Evolutionary conservation across 257 asterid genomes (phyloP).

Genomic region (Paraleonurus japonicus): DNA sequence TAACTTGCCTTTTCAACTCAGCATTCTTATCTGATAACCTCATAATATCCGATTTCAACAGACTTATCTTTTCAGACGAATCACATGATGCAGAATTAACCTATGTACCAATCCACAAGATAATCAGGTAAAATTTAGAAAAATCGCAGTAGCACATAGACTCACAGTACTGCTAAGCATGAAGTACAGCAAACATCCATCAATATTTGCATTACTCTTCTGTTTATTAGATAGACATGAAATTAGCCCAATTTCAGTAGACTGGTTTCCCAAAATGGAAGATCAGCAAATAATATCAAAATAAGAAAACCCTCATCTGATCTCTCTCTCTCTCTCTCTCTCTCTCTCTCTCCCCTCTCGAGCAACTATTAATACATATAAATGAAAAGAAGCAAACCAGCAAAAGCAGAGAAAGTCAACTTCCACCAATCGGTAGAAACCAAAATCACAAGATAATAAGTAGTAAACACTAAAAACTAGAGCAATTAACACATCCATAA

Average conservation of each 20-base stretch:
- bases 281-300: neutral
- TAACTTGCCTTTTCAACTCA: conserved; percentile 57
- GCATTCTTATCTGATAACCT: conserved; percentile 47
- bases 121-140: neutral
- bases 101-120: conserved; percentile 35
- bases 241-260: neutral
- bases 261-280: neutral
- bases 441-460: neutral
- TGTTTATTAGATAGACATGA: neutral
- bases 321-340: neutral
- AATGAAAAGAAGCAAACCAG: conserved; percentile 6
- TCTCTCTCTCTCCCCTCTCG: neutral
- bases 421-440: neutral
- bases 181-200: conserved; percentile 14
- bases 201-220: neutral
- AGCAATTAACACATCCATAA: neutral
- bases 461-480: neutral
- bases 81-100: conserved; percentile 55
- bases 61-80: conserved; percentile 40
- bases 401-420: conserved; percentile 23
- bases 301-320: neutral
- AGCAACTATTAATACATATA: neutral
- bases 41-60: conserved; percentile 51
- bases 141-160: neutral
- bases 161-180: neutral